Evolutionary conservation across 116 monocot species (phyloP), one percentile per base, ranked within the genome.

Genomic region (Zostera marina): DNA sequence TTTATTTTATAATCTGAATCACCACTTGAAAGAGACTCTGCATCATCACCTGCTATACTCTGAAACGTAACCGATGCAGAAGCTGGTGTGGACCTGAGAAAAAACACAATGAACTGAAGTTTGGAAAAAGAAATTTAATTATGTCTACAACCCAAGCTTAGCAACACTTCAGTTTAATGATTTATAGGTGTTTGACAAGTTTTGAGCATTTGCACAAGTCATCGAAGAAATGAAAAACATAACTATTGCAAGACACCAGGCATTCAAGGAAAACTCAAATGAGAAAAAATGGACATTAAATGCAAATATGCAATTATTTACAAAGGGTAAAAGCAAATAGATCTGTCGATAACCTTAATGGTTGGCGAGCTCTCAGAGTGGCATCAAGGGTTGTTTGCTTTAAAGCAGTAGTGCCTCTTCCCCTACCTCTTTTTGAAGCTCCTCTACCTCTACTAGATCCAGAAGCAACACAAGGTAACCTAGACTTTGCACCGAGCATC

Each of bases 311-410:
- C 38, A 38, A 9, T 17, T 15, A 47, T 21, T 21, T 8, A 12
- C 9, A 32, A 52, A 20, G 42, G n/a, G 39, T 14, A 41, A 52
- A 1, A 42, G 52, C 20, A 56, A 42, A 16, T 25, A 42, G 1
- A 5, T 22, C 4, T 8, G n/a, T n/a, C n/a, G n/a, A n/a, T 12
- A 51, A 96, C 96, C 89, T 89, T 22, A 68, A 56, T 22, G 87
- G 81, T 44, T 68, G 72, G 17, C 77, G 79, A 22, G 59, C 23
- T 74, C 53, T 61, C 61, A 80, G 66, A 42, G 78, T 46, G 53
- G 73, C 64, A 70, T 85, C 86, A 58, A 89, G 77, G 51, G 90
- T 90, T 60, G 68, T 78, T 70, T 98, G 90, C 70, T 85, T 96
- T 56, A 85, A 73, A 47, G 51, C 61, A 16, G 71, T 63, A 16